Conservation (phyloP, 2,329 filamentous ascomycete species). For the Cercospora sojina region DNA sequence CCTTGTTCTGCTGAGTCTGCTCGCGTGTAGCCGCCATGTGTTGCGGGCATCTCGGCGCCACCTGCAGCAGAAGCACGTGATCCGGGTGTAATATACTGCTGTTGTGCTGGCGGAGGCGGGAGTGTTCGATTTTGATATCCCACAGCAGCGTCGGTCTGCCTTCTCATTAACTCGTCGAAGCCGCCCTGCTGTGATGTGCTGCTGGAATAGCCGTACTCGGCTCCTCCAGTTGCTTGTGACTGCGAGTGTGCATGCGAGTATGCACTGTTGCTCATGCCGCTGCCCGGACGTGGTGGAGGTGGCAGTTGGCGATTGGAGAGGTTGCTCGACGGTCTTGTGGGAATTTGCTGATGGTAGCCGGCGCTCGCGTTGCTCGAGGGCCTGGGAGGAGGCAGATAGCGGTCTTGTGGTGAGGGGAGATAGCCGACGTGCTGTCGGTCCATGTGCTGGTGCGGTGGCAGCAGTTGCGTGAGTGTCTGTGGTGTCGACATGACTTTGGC, state of each 20-base stretch:
- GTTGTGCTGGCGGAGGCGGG: constrained; percentile 23
- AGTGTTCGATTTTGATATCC: constrained; percentile 28
- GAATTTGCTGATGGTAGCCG: constrained; percentile 36
- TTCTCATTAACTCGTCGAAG: constrained; percentile 29
- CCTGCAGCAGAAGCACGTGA: constrained; percentile 30
- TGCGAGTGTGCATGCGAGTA: constrained; percentile 26
- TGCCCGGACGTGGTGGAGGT: constrained; percentile 33
- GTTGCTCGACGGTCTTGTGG: constrained; percentile 37
- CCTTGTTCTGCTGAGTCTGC: constrained; percentile 23
- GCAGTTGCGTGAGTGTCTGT: constrained; percentile 36
- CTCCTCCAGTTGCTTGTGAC: constrained; percentile 31
- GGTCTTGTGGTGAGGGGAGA: constrained; percentile 34
- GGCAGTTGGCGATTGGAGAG: constrained; percentile 33
- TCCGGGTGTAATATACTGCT: constrained; percentile 22
- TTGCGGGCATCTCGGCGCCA: constrained; percentile 16
- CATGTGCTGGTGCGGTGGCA: constrained; percentile 36
- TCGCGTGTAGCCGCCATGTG: constrained; percentile 16
- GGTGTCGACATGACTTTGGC: constrained; percentile 33
- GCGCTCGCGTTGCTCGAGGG: constrained; percentile 37
- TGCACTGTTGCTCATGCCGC: constrained; percentile 33
- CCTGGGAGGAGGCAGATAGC: constrained; percentile 37
- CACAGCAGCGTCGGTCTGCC: constrained; percentile 32
- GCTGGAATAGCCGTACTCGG: constrained; percentile 31
- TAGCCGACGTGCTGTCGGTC: constrained; percentile 32
- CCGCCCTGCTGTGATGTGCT: constrained; percentile 21